Base-by-base conservation (phyloP, 257 asterid genomes). In the Dorcoceras hygrometricum region DNA sequence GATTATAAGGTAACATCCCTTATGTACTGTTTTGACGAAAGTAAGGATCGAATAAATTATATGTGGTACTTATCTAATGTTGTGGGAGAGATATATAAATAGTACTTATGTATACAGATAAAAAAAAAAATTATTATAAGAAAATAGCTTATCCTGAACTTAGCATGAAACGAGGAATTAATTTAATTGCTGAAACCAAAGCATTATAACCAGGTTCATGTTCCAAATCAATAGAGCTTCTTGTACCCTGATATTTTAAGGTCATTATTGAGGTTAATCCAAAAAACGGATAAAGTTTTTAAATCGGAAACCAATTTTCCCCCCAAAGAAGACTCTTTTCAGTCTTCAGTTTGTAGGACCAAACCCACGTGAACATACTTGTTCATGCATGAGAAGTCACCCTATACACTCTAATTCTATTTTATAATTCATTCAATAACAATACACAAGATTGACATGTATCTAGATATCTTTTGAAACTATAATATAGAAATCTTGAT, bases 341-440 rank as follows among this genome's bases (percentile, higher is more conserved):
- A 34, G 78, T 65, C 54, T 73, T 64, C 27, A 23, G 22, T 62
- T 12, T 72, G 91, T 87, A 81, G 95, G 94, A 57, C 95, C 95
- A 76, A 76, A 19, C 82, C 95, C 96, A 87, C 96, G 95, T 89
- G 96, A 85, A 79, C 71, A 73, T 80, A 75, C 46, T 76, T 71
- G 77, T 77, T 67, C 79, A 67, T 77, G 83, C 89, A 89, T 77
- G 82, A 78, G 75, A 82, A 86, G 85, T 81, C 83, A 81, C 89
- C 83, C 82, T 64, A 79, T 76, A 68, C 63, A 12, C 50, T 11
- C 50, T 39, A 12, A 34, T 39, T 1, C 50, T n/a, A 39, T 39
- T 39, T 9, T 39, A 39, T 39, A 26, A 1, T n/a, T n/a, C n/a
- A n/a, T n/a, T n/a, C n/a, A n/a, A n/a, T n/a, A n/a, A n/a, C n/a